These are phyloP conservation scores for Astrothelium macrocarpum DNA, from an alignment of 495 filamentous ascomycete species.

Conservation along the genomic window DNA sequence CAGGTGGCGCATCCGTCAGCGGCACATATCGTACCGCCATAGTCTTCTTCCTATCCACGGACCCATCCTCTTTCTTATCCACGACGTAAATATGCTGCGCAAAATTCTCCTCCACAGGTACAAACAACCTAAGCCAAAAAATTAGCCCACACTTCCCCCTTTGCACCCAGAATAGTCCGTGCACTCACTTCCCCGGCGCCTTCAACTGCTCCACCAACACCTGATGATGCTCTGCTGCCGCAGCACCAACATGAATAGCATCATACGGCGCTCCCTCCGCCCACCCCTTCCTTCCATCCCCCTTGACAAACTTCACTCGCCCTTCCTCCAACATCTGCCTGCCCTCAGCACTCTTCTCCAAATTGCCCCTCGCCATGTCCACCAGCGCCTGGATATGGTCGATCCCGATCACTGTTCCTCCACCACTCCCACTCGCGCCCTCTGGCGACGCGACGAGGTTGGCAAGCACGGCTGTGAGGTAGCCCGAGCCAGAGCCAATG, in stretches of 20 bases:
- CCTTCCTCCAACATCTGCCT: constrained; percentile 47
- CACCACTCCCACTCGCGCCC: too few relatives aligned
- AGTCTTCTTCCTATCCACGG: constrained; percentile 60
- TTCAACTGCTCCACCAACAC: constrained; percentile 69
- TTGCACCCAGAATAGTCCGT: neutral
- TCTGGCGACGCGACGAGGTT: constrained; percentile 64
- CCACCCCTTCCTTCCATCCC: constrained; percentile 73
- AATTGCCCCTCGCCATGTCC: constrained; percentile 63
- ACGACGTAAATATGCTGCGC: constrained; percentile 80
- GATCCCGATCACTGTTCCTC: constrained; percentile 57
- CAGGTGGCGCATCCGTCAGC: constrained; percentile 67
- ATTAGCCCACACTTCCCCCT: constrained; percentile 13
- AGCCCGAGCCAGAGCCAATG: constrained; percentile 83
- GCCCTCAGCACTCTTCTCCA: constrained; percentile 62
- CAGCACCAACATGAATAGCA: constrained; percentile 93
- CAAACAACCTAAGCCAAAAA: constrained; percentile 26
- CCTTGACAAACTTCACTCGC: constrained; percentile 62
- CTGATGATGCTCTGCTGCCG: constrained; percentile 63
- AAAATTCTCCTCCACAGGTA: constrained; percentile 58
- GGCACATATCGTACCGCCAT: constrained; percentile 91
- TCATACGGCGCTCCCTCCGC: constrained; percentile 53
- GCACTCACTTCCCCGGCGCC: constrained; percentile 51
- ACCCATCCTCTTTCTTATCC: constrained; percentile 75
- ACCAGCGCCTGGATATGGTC: constrained; percentile 79
- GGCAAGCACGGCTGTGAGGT: constrained; percentile 82